phyloP scores from a whole-genome alignment of 208 protist species.

The Trypanosoma lewisi region DNA sequence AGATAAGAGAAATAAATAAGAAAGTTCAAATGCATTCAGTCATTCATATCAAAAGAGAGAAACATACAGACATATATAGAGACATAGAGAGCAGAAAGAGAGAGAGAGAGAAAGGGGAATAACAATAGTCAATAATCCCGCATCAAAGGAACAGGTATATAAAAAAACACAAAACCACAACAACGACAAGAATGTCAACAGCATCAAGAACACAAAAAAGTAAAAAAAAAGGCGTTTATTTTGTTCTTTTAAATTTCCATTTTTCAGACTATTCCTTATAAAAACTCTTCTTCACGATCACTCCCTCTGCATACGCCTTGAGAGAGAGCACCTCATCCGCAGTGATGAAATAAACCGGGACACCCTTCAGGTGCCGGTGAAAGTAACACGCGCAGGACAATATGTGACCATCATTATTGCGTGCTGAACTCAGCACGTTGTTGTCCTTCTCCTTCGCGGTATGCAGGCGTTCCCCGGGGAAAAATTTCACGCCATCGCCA shows the following conservation, averaged over 20 bases:
- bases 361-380: not conserved
- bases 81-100: not conserved
- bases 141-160: not conserved
- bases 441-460: slow-evolving; percentile 7
- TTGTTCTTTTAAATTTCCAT: not conserved
- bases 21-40: not conserved
- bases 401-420: slow-evolving; percentile 28
- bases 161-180: no score
- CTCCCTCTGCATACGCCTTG: slow-evolving; percentile 25
- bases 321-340: slow-evolving; percentile 7
- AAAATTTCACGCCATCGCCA: not conserved
- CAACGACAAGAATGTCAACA: no score
- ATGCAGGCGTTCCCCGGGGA: slow-evolving; percentile 3
- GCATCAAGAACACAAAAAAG: no score
- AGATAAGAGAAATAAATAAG: not conserved
- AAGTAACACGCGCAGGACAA: slow-evolving; percentile 21
- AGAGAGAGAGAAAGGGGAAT: no score
- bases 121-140: no score
- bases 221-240: no score
- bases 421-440: not conserved
- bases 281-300: slow-evolving; percentile 5
- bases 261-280: not conserved
- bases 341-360: slow-evolving; percentile 4
- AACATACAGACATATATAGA: slow-evolving; percentile 16
- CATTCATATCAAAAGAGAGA: not conserved